Conservation (phyloP, 108 stramenopile species). For the Nannochloropsis salina region DNA sequence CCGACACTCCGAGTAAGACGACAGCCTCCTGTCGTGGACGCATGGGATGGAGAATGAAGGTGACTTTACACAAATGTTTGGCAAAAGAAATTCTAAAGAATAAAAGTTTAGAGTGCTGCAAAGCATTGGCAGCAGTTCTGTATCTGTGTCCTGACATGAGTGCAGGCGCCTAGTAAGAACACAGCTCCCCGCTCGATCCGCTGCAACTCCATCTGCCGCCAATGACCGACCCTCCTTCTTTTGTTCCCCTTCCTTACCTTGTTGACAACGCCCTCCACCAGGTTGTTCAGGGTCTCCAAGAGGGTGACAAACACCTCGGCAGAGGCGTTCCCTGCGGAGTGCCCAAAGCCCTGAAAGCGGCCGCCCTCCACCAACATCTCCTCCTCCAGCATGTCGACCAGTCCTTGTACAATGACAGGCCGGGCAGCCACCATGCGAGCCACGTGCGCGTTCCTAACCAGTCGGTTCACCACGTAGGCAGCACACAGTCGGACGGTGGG, state of each 20-base stretch:
- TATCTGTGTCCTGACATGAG: no score
- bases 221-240: not conserved
- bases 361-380: not conserved
- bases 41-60: not conserved
- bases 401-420: not conserved
- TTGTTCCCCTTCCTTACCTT: not conserved
- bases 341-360: not conserved
- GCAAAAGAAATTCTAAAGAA: no score
- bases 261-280: not conserved
- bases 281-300: not conserved
- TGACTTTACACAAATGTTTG: not conserved
- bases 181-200: no score
- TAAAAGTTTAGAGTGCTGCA: no score
- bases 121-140: no score
- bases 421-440: not conserved
- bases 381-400: not conserved
- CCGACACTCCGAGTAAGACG: not conserved
- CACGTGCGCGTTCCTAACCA: not conserved
- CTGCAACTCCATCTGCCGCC: no score
- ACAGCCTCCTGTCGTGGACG: not conserved
- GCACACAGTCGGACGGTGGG: not conserved
- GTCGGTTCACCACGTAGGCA: slow-evolving; percentile 3
- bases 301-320: not conserved
- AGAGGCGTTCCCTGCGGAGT: not conserved
- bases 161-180: no score